Conservation (phyloP, 345 rosid genomes). For the Euphorbia tirucalli region DNA sequence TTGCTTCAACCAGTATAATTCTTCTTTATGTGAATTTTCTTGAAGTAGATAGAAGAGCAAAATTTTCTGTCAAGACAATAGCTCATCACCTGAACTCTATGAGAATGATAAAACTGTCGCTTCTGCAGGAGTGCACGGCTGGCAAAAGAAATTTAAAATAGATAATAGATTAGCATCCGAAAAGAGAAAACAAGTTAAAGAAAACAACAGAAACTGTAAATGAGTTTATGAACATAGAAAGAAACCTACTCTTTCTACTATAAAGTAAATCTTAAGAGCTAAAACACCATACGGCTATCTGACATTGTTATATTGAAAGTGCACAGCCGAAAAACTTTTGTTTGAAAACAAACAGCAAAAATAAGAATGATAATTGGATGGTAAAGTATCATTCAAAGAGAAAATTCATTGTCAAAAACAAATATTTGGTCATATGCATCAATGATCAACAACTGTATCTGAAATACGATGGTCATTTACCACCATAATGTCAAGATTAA, state of each 20-base stretch:
- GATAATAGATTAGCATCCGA: slow-evolving; percentile 2
- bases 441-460: not conserved
- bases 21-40: not conserved
- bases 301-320: not conserved
- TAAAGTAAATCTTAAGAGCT: not conserved
- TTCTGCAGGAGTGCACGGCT: slow-evolving; percentile 26
- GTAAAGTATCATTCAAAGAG: not conserved
- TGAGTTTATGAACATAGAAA: not conserved
- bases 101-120: slow-evolving; percentile 33
- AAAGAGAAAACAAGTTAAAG: not conserved
- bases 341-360: not conserved
- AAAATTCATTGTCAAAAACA: not conserved
- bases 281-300: not conserved
- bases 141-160: slow-evolving; percentile 6
- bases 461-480: not conserved
- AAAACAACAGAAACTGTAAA: not conserved
- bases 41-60: slow-evolving; percentile 10
- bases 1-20: not conserved
- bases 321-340: not conserved
- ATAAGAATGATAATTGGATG: not conserved
- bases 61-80: not conserved
- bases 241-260: not conserved
- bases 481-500: not conserved
- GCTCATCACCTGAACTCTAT: slow-evolving; percentile 32
- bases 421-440: not conserved